A percentile compares a stretch with the other conserved stretches of the same genome.
Conservation (phyloP, 345 rosid species). For the Acer saccharum region DNA sequence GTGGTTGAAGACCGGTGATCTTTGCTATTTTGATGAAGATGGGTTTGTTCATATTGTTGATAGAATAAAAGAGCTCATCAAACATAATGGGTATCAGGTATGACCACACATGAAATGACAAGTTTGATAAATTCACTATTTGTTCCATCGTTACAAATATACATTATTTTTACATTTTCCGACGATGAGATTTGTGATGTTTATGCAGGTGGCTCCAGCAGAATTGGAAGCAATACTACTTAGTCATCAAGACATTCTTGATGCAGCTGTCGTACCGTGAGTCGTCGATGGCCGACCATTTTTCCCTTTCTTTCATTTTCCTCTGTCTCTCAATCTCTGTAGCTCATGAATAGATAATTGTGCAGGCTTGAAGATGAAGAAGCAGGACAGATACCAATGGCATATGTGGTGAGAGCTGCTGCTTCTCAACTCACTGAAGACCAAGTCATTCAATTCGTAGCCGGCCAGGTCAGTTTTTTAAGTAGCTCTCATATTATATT, state of each 20-base stretch:
- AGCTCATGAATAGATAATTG: constrained; percentile 1
- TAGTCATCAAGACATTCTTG: constrained; percentile 51
- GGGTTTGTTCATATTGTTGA: constrained; percentile 59
- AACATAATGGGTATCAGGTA: constrained; percentile 73
- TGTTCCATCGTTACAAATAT: too few species aligned
- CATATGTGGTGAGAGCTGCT: constrained; percentile 55
- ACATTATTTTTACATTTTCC: too few species aligned
- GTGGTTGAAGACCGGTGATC: constrained; percentile 72
- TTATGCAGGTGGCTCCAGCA: constrained; percentile 64
- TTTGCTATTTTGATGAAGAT: constrained; percentile 54
- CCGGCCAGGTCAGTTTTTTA: constrained; percentile 43
- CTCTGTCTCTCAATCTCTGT: not conserved
- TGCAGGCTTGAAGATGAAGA: constrained; percentile 63
- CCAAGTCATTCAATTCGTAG: constrained; percentile 59
- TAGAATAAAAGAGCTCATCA: constrained; percentile 71
- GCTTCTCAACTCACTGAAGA: constrained; percentile 47
- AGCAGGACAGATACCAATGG: constrained; percentile 73
- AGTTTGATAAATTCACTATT: too few species aligned
- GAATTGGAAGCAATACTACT: constrained; percentile 64
- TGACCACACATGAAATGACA: too few species aligned
- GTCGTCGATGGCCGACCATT: constrained; percentile 14
- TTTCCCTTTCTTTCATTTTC: not conserved
- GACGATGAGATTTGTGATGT: not conserved
- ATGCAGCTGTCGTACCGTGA: constrained; percentile 65
- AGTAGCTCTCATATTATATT: too few species aligned